Conservation (phyloP, 2,329 filamentous ascomycete genomes). For the Zymoseptoria ardabiliae region DNA sequence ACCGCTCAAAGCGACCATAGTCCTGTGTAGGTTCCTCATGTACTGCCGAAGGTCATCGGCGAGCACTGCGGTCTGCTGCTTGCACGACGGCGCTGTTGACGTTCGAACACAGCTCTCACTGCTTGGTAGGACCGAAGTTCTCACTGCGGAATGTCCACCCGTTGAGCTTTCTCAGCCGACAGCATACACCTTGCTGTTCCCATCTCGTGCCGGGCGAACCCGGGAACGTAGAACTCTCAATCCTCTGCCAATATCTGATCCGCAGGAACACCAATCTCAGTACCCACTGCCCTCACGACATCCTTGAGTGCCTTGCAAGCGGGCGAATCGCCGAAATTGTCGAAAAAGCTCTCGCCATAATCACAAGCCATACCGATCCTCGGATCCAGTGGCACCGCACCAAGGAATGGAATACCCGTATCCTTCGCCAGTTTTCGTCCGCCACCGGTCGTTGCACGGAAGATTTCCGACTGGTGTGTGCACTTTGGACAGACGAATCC, state of each 20-base stretch:
- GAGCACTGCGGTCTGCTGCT: not conserved
- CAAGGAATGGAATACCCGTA: conserved; percentile 80
- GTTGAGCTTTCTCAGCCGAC: not conserved
- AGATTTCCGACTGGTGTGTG: conserved; percentile 72
- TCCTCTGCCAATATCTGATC: conserved; percentile 25
- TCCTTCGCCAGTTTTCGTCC: conserved; percentile 73
- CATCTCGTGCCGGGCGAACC: not conserved
- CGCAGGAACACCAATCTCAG: conserved; percentile 27
- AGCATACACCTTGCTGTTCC: not conserved
- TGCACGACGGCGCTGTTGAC: not conserved
- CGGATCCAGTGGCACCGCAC: conserved; percentile 83
- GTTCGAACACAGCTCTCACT: not conserved
- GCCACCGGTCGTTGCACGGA: conserved; percentile 84
- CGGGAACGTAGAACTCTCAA: conserved; percentile 4
- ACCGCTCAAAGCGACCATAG: not conserved
- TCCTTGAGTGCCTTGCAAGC: conserved; percentile 73
- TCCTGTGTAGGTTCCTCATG: not conserved
- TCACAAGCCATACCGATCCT: conserved; percentile 94
- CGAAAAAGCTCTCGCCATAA: conserved; percentile 94
- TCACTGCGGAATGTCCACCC: not conserved
- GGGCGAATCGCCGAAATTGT: conserved; percentile 86
- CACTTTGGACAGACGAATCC: conserved; percentile 95
- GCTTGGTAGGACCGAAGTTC: not conserved
- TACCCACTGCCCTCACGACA: conserved; percentile 64
- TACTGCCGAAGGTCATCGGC: not conserved